Evolutionary conservation across 768 basidiomycete genomes (phyloP), one percentile per base, ranked within the genome.

Genomic region (Sporobolomyces phaffii): DNA sequence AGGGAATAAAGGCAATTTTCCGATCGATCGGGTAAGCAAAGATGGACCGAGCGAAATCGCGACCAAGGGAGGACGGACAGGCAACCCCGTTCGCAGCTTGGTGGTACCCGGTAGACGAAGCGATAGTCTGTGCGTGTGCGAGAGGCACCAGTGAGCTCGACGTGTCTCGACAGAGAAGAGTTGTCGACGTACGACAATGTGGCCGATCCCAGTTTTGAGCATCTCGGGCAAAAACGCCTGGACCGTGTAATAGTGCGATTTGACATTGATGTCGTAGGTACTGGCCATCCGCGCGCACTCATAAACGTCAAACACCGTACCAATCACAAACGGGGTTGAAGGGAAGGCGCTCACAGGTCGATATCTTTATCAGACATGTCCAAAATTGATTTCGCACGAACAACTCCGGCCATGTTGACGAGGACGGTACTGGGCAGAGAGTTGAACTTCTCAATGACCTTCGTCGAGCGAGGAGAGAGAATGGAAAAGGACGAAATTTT

Each of bases 381-480:
- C 17, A 93, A 79, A 36, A 99, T 79, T 3, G 86, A 79, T 73
- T 92, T 93, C 29, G 92, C 91, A 78, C 92, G 89, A 29, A 89
- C 90, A 63, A 96, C 86, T 24, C 93, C 96, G 0, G 94, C 96
- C 75, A 94, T 97, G 79, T 97, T 98, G 73, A 99, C 81, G 28
- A 99, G 79, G 43, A 97, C 83, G 0, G 96, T 96, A 22, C 69
- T 70, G 60, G 2, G 31, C n/a, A n/a, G n/a, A n/a, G n/a, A n/a
- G n/a, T n/a, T n/a, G n/a, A n/a, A 6, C 0, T 90, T 90, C 64
- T 88, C 82, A 5, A 90, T 93, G 58, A 94, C 81, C 90, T 93
- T 72, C 36, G 31, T 51, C 50, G 34, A 50, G 52, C 34, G 45
- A 29, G 45, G 31, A 47, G 22, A 8, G 38, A 38, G 18, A 20